Evolutionary conservation across 495 filamentous ascomycete species (phyloP).

Genomic region (Annulohypoxylon stygium): DNA sequence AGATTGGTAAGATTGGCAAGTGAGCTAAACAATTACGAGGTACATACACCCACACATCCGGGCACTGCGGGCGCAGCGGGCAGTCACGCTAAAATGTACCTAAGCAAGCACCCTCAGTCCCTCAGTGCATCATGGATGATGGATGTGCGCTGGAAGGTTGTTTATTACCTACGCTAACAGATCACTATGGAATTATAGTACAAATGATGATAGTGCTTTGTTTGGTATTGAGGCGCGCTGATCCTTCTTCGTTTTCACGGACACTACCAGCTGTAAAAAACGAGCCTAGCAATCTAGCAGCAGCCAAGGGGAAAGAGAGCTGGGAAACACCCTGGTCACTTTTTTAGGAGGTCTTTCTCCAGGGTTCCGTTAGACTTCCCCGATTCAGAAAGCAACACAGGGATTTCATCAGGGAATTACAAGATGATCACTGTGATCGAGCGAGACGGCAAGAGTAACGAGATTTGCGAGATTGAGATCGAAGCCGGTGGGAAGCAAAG

Average conservation of each 20-base stretch:
- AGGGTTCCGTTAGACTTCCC: constrained; percentile 24
- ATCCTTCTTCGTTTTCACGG: constrained; percentile 37
- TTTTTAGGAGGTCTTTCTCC: neutral
- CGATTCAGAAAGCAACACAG: constrained; percentile 28
- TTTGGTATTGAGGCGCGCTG: constrained; percentile 36
- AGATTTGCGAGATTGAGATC: constrained; percentile 17
- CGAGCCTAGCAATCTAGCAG: neutral
- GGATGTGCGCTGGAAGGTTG: neutral
- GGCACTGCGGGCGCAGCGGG: neutral
- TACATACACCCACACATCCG: neutral
- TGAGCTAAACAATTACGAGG: neutral
- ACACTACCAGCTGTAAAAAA: constrained; percentile 27
- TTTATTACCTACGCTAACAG: constrained; percentile 27
- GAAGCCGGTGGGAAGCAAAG: neutral
- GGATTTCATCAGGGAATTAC: constrained; percentile 41
- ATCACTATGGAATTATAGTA: constrained; percentile 17
- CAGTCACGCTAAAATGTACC: neutral
- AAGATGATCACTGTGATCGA: constrained; percentile 29
- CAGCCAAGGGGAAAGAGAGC: neutral
- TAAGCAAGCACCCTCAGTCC: too few relatives aligned
- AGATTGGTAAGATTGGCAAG: neutral
- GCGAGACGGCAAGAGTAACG: constrained; percentile 1
- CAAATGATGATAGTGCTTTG: constrained; percentile 21
- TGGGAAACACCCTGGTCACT: constrained; percentile 34
- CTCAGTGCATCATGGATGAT: too few relatives aligned